Evolutionary conservation across 2,329 filamentous ascomycete species (phyloP).

Genomic region (Diaporthe citriasiana): DNA sequence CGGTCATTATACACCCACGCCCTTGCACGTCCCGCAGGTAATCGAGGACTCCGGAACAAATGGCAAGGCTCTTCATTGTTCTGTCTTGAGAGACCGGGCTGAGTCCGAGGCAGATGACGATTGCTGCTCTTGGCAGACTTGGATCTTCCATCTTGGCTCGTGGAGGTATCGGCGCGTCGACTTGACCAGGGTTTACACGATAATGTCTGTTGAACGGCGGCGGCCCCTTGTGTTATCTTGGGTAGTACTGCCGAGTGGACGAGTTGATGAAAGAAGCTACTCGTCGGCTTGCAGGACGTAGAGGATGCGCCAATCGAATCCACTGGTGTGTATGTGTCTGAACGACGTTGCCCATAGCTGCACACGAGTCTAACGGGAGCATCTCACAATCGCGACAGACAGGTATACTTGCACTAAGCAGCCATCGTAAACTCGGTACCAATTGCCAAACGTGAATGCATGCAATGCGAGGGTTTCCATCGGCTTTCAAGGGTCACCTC

Average conservation of each 20-base stretch:
- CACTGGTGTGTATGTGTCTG: neutral
- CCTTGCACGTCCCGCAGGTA: constrained; percentile 38
- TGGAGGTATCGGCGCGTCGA: constrained; percentile 21
- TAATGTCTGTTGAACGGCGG: neutral
- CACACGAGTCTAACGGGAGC: neutral
- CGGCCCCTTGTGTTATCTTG: neutral
- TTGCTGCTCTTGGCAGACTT: constrained; percentile 34
- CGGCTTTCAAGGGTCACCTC: constrained; percentile 25
- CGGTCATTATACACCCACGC: constrained; percentile 38
- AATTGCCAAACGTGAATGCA: constrained; percentile 1
- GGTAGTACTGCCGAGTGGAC: neutral
- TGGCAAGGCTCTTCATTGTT: constrained; percentile 38
- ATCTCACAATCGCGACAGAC: neutral
- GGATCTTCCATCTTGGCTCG: constrained; percentile 31
- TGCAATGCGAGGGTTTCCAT: constrained; percentile 10
- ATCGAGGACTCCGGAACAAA: constrained; percentile 39
- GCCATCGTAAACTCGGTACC: neutral
- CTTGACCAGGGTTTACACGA: neutral
- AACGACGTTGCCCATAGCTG: neutral
- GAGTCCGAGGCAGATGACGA: constrained; percentile 37
- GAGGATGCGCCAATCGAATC: neutral
- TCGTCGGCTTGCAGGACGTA: neutral
- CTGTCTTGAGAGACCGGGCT: constrained; percentile 35
- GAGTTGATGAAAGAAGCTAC: neutral
- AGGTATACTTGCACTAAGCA: neutral